Conservation (phyloP, 108 stramenopile genomes). For the Thalassiosira profunda region DNA sequence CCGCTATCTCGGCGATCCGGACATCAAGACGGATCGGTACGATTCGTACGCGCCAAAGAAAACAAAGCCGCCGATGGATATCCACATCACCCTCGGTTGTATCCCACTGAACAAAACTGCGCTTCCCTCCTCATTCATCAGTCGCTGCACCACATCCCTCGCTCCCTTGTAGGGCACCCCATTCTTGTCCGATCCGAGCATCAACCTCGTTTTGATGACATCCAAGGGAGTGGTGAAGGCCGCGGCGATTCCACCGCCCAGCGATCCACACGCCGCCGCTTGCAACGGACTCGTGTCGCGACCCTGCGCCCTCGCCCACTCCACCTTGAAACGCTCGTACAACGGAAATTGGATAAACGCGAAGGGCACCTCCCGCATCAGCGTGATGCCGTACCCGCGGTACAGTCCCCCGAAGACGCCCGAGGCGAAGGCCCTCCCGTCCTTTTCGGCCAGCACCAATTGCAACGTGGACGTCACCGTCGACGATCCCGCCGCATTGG, state of each 20-base stretch:
- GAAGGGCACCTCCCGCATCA: conserved; percentile 94
- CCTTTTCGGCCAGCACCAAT: conserved; percentile 63
- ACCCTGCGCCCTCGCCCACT: conserved; percentile 52
- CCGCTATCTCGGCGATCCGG: conserved; percentile 14
- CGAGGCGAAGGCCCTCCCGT: conserved; percentile 47
- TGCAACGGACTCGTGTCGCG: conserved; percentile 65
- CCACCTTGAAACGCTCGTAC: conserved; percentile 77
- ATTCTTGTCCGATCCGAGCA: conserved; percentile 83
- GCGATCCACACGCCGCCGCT: conserved; percentile 84
- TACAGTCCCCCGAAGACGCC: conserved; percentile 76
- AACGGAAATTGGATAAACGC: conserved; percentile 92
- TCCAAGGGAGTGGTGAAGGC: conserved; percentile 93
- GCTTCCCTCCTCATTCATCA: conserved; percentile 47
- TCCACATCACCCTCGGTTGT: conserved; percentile 97
- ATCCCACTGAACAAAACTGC: conserved; percentile 85
- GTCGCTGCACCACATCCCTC: conserved; percentile 60
- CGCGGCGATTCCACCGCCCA: conserved; percentile 86
- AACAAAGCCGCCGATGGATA: conserved; percentile 98
- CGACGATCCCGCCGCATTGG: conserved; percentile 51
- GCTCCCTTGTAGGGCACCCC: conserved; percentile 72
- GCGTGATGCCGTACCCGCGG: conserved; percentile 90
- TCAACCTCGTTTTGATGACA: conserved; percentile 89
- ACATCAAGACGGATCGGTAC: conserved; percentile 38
- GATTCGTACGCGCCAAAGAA: conserved; percentile 98
- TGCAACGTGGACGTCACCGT: conserved; percentile 56